Conservation (phyloP, 805 yeast species). For the Saccharomycopsis synnaedendra region DNA sequence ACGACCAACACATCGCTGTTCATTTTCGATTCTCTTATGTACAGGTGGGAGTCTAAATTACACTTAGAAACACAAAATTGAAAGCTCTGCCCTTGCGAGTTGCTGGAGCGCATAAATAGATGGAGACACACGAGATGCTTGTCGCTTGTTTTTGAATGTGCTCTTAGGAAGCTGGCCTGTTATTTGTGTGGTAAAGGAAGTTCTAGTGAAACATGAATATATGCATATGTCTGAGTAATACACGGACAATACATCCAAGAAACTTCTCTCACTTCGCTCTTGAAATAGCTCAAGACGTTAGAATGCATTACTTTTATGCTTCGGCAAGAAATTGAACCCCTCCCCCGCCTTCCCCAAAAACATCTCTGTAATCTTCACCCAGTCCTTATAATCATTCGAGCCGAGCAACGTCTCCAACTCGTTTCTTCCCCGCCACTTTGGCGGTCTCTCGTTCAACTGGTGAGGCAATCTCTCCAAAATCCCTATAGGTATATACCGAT, state of each 20-base stretch:
- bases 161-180: too few species aligned
- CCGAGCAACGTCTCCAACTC: constrained; percentile 87
- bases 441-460: constrained; percentile 86
- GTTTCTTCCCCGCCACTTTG: constrained; percentile 84
- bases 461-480: constrained; percentile 84
- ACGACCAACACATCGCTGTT: too few species aligned
- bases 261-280: neutral
- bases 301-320: constrained; percentile 88
- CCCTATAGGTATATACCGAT: constrained; percentile 91
- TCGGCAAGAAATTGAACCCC: constrained; percentile 72
- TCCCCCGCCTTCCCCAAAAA: constrained; percentile 80
- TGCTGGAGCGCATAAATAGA: too few species aligned
- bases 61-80: too few species aligned
- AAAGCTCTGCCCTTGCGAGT: too few species aligned
- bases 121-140: too few species aligned
- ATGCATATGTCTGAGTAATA: too few species aligned
- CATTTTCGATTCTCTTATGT: too few species aligned
- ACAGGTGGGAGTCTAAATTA: too few species aligned
- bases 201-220: too few species aligned
- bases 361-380: constrained; percentile 95
- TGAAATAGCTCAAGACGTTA: constrained; percentile 19
- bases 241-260: neutral
- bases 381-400: constrained; percentile 75
- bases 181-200: too few species aligned
- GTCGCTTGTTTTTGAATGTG: too few species aligned